A percentile compares a stretch with the other conserved stretches of the same genome.
phyloP scores from a whole-genome alignment of 805 yeast genomes.

The Candida suzukii region DNA sequence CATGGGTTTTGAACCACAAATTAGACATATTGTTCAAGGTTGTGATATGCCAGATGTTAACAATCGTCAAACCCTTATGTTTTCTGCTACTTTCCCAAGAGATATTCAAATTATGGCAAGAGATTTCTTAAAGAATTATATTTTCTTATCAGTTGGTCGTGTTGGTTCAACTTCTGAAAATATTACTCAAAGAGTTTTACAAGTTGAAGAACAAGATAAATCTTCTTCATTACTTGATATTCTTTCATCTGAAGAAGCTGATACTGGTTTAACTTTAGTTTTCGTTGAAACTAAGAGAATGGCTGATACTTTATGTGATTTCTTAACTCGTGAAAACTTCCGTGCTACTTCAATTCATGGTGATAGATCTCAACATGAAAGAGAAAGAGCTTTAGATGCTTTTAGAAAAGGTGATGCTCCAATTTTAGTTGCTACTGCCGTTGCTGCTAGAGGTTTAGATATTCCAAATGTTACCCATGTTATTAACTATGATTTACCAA shows the following conservation, averaged over 20 bases:
- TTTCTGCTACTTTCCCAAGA: conserved; percentile 98
- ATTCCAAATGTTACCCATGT: conserved; percentile 98
- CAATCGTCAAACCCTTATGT: conserved; percentile 95
- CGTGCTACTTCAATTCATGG: conserved; percentile 99
- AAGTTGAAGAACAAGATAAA: conserved; percentile 92
- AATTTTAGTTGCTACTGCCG: conserved; percentile 97
- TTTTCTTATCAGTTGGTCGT: conserved; percentile 95
- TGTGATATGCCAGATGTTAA: conserved; percentile 95
- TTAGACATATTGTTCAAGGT: conserved; percentile 94
- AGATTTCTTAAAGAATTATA: conserved; percentile 93
- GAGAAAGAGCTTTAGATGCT: conserved; percentile 94
- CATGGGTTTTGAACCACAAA: conserved; percentile 99
- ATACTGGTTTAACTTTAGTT: conserved; percentile 77
- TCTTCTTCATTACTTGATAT: conserved; percentile 85
- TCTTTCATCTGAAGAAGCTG: conserved; percentile 58
- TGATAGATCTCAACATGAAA: conserved; percentile 95
- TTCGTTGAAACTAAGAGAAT: conserved; percentile 98
- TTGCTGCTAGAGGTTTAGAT: conserved; percentile 99
- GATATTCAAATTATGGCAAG: conserved; percentile 96
- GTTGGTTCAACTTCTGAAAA: conserved; percentile 99
- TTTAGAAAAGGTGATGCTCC: conserved; percentile 92
- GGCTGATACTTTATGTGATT: conserved; percentile 95
- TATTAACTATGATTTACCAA: conserved; percentile 93
- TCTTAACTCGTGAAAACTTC: conserved; percentile 78
- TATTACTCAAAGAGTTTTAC: conserved; percentile 87